Conservation (phyloP, 2,329 filamentous ascomycete species). For the Clonostachys rhizophaga region DNA sequence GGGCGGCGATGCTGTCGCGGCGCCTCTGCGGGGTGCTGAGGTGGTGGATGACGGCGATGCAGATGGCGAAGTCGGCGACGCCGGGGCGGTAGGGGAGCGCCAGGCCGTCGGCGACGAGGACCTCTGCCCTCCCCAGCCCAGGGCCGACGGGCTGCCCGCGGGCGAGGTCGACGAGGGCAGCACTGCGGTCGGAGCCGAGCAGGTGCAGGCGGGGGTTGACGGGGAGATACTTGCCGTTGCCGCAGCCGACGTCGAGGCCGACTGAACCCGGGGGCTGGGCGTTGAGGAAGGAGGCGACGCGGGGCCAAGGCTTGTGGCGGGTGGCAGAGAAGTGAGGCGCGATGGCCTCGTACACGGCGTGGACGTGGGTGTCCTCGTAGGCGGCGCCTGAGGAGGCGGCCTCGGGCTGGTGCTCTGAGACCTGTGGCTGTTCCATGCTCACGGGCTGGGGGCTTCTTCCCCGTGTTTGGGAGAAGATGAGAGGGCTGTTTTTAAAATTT, state of each 20-base stretch:
- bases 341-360: constrained; percentile 85
- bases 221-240: constrained; percentile 91
- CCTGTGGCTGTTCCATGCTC: background rate
- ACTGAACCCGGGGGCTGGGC: constrained; percentile 64
- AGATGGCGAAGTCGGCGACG: constrained; percentile 77
- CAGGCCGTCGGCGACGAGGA: constrained; percentile 77
- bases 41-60: constrained; percentile 92
- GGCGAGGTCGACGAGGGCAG: constrained; percentile 47
- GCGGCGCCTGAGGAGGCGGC: constrained; percentile 21
- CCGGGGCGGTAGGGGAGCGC: constrained; percentile 68
- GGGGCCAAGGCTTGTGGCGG: constrained; percentile 83
- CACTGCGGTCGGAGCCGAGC: constrained; percentile 78
- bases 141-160: constrained; percentile 15
- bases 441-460: no score
- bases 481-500: no score
- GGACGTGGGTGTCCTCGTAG: constrained; percentile 86
- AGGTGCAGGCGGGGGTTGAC: constrained; percentile 77
- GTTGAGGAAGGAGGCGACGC: constrained; percentile 74
- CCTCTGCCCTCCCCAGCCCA: constrained; percentile 41
- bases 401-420: constrained; percentile 6
- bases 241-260: constrained; percentile 89
- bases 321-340: constrained; percentile 81
- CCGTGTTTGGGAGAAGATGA: no score
- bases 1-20: constrained; percentile 63
- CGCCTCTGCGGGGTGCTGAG: constrained; percentile 74